A percentile compares a stretch with the other conserved stretches of the same genome.
Evolutionary conservation across 495 filamentous ascomycete species (phyloP).

Genomic region (Neurospora tetrasperma): DNA sequence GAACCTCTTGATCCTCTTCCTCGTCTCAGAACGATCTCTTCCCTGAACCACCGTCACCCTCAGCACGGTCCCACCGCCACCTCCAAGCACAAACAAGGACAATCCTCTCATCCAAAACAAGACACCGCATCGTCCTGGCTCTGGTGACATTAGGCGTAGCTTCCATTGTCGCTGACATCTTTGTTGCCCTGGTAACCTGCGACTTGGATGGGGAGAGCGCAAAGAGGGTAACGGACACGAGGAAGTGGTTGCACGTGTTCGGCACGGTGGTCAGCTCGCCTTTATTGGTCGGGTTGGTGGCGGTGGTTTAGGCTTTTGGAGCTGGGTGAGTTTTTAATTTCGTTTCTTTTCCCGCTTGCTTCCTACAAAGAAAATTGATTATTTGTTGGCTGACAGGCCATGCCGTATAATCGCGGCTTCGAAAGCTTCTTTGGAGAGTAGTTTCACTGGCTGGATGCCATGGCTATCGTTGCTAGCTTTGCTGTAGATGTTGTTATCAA

Average conservation of each 20-base stretch:
- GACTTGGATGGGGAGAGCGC: slow-evolving; percentile 32
- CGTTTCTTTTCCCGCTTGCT: neutral
- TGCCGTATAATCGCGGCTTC: neutral
- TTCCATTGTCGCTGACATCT: slow-evolving; percentile 51
- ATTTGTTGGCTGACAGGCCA: neutral
- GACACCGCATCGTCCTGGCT: slow-evolving; percentile 47
- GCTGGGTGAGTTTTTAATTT: slow-evolving; percentile 28
- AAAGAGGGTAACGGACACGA: slow-evolving; percentile 26
- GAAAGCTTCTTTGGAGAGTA: slow-evolving; percentile 48
- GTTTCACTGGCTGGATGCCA: slow-evolving; percentile 55
- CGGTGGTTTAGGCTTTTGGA: slow-evolving; percentile 49
- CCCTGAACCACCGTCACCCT: neutral
- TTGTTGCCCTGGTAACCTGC: slow-evolving; percentile 52
- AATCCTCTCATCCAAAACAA: slow-evolving; percentile 43
- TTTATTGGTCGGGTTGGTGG: slow-evolving; percentile 49
- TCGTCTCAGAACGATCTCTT: neutral
- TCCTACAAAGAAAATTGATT: neutral
- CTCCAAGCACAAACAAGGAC: slow-evolving; percentile 6
- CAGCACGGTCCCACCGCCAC: neutral
- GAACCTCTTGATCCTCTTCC: neutral
- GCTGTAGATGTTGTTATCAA: slow-evolving; percentile 47
- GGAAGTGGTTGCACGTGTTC: slow-evolving; percentile 23
- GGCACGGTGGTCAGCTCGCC: slow-evolving; percentile 46
- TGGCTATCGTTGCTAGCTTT: slow-evolving; percentile 51
- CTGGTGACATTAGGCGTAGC: slow-evolving; percentile 48